Conservation (phyloP, 305 asterid species). For the Fraxinus velutina region DNA sequence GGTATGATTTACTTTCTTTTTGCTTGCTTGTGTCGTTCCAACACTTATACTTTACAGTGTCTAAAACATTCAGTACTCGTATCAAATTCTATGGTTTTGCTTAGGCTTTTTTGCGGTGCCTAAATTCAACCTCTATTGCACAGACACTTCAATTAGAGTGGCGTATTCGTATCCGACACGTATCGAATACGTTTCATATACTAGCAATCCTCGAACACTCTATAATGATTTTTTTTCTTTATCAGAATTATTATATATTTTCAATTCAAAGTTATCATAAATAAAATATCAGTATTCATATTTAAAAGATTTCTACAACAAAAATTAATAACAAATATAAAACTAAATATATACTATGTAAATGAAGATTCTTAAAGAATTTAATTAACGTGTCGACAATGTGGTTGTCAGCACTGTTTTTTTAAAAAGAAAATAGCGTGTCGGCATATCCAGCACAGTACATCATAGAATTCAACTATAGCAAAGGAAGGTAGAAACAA, state of each 20-base stretch:
- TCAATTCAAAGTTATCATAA: not conserved
- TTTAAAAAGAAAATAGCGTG: no score
- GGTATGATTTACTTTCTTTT: constrained; percentile 44
- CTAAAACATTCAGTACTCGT: not conserved
- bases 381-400: not conserved
- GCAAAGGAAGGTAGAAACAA: not conserved
- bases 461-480: not conserved
- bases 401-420: no score
- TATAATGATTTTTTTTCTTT: not conserved
- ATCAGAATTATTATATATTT: no score
- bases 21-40: not conserved
- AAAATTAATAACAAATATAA: not conserved
- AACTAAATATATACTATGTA: no score
- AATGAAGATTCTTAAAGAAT: no score
- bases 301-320: not conserved
- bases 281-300: not conserved
- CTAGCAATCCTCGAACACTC: not conserved
- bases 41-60: not conserved
- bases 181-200: not conserved
- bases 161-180: no score
- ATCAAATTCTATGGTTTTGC: not conserved
- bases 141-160: not conserved
- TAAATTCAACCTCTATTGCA: not conserved
- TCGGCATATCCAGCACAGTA: not conserved
- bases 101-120: not conserved